Base-by-base conservation (phyloP, 1,284 basidiomycete genomes). In the Boletus smithii region DNA sequence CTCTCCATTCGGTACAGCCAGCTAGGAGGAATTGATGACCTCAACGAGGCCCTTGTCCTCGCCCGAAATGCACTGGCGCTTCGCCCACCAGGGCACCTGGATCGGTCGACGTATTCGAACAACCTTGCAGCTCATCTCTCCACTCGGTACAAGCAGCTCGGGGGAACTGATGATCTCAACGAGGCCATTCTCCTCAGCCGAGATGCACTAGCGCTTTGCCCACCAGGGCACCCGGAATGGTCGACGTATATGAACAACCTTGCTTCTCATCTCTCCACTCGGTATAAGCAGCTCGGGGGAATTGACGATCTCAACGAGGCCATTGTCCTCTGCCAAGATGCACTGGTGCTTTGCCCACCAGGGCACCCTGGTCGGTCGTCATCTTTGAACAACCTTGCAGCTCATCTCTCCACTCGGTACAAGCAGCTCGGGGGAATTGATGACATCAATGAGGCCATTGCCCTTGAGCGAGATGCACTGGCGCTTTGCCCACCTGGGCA, bases 361-460 rank as follows among this genome's bases (percentile, higher is more conserved):
- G 22, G 22, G 7, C 22, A 23, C 22, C 22, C 4, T 4, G 7
- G 22, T 23, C 22, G 22, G 22, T 23, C 7, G 22, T 4, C 4
- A 4, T 23, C 22, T 23, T 23, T 23, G 22, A 23, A 4, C 22
- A 7, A 7, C 22, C 22, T 23, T 23, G 22, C 22, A 7, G 22
- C 22, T 7, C 22, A 23, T 23, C 22, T 23, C 22, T 23, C 22
- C 7, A 7, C 22, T 23, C 22, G 22, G 22, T 23, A 23, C 22
- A 23, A 23, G 4, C 22, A 23, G 22, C 22, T 23, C 7, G 22
- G 22, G 22, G 7, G 7, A 23, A 23, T 23, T 23, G 4, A 6
- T 1, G 53, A 50, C 16, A 34, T 54, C 14, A 22, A 53, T 16
- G 43, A 48, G 27, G 42, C 43, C 8, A 46, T 53, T 23, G 31